Conservation (phyloP, 179 eudicot genomes). For the Silene noctiflora region DNA sequence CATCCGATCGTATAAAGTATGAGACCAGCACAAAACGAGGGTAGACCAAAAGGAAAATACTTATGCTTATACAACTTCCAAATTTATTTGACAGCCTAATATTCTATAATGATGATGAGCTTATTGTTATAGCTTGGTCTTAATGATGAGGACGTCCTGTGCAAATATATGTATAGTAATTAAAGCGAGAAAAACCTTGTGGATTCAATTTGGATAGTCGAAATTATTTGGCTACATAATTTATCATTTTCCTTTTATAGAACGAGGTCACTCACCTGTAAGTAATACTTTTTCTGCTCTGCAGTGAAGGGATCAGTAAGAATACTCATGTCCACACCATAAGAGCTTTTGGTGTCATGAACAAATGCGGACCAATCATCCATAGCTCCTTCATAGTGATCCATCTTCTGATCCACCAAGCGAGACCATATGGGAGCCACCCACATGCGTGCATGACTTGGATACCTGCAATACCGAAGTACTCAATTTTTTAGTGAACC, state of each 20-base stretch:
- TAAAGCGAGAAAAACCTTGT: not conserved
- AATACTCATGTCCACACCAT: slow-evolving; percentile 91
- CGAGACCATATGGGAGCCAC: slow-evolving; percentile 87
- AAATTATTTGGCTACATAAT: not conserved
- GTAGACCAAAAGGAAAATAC: not conserved
- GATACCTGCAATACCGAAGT: slow-evolving; percentile 52
- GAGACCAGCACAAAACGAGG: not conserved
- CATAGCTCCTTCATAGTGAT: slow-evolving; percentile 73
- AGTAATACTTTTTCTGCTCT: slow-evolving; percentile 80
- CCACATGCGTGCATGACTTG: slow-evolving; percentile 98
- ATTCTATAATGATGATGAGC: not conserved
- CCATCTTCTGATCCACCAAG: slow-evolving; percentile 66
- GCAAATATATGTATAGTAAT: no score
- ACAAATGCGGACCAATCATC: slow-evolving; percentile 75
- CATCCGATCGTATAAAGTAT: not conserved
- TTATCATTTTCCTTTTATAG: not conserved
- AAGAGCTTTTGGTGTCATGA: slow-evolving; percentile 55
- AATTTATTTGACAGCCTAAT: not conserved
- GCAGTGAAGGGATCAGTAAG: slow-evolving; percentile 59
- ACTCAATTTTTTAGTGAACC: not conserved
- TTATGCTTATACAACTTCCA: not conserved
- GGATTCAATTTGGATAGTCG: not conserved
- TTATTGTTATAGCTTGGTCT: not conserved
- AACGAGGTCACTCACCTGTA: slow-evolving; percentile 49
- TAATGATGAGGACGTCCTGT: no score